Conservation (phyloP, 371 early-diverging fungal genomes). For the Mortierella sp. region DNA sequence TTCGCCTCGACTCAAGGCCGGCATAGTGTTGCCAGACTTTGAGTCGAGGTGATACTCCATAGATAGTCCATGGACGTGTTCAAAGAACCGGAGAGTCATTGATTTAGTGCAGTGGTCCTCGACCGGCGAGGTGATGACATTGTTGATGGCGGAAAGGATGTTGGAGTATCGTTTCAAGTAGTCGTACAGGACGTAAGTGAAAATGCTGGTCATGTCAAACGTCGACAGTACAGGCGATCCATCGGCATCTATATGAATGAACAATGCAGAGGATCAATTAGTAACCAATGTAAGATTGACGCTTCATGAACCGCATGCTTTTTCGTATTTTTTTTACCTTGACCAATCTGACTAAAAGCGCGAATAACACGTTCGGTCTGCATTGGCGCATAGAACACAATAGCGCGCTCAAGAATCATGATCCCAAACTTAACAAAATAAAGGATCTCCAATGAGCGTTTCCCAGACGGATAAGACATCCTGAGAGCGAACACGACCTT, state of each 20-base stretch:
- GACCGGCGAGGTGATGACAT: constrained; percentile 2
- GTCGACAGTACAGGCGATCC: constrained; percentile 1
- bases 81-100: constrained; percentile 21
- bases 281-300: neutral
- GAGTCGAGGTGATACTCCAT: constrained; percentile 89
- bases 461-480: constrained; percentile 83
- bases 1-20: constrained; percentile 84
- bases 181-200: constrained; percentile 17
- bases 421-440: constrained; percentile 75
- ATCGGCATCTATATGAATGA: neutral
- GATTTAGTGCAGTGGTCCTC: neutral
- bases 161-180: constrained; percentile 11
- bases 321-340: neutral
- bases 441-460: constrained; percentile 69
- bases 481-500: constrained; percentile 76
- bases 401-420: constrained; percentile 76
- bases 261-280: neutral
- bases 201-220: constrained; percentile 11
- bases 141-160: neutral
- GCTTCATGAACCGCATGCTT: neutral
- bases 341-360: constrained; percentile 59
- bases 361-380: constrained; percentile 87
- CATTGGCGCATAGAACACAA: constrained; percentile 84
- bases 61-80: constrained; percentile 65
- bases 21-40: constrained; percentile 90